A percentile compares a stretch with the other conserved stretches of the same genome.
phyloP scores from a whole-genome alignment of 768 basidiomycete species.

The Xerocomellus amylosporus region DNA sequence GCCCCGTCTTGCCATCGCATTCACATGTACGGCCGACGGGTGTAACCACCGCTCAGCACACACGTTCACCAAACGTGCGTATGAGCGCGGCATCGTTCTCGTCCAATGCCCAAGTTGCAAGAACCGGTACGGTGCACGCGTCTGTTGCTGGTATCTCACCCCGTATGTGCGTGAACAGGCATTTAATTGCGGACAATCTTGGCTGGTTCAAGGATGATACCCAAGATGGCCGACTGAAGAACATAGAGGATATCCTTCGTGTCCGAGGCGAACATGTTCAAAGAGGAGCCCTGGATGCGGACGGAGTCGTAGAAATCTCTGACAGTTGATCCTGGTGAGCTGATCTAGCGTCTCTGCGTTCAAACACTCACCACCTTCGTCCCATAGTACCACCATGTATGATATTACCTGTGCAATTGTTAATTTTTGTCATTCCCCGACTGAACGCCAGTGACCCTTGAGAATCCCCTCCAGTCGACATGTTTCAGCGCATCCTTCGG shows the following conservation, averaged over 20 bases:
- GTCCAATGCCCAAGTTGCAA: conserved; percentile 90
- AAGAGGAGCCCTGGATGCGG: conserved; percentile 44
- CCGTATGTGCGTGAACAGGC: conserved; percentile 38
- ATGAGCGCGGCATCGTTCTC: conserved; percentile 85
- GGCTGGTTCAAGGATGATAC: conserved; percentile 91
- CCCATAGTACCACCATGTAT: conserved; percentile 3
- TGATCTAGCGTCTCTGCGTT: neutral
- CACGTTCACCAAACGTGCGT: conserved; percentile 80
- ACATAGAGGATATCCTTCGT: conserved; percentile 78
- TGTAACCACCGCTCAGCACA: conserved; percentile 85
- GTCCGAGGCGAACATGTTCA: conserved; percentile 76
- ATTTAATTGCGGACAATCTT: conserved; percentile 86
- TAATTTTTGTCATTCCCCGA: neutral
- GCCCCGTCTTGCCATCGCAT: conserved; percentile 70
- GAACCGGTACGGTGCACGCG: conserved; percentile 58
- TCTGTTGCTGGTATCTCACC: neutral
- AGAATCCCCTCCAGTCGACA: neutral
- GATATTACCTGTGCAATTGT: conserved; percentile 4
- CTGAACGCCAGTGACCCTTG: neutral
- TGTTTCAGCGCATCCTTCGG: neutral
- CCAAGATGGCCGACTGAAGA: conserved; percentile 65
- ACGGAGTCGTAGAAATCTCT: conserved; percentile 56
- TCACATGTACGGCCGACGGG: conserved; percentile 77
- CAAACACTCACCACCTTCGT: neutral
- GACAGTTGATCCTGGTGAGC: conserved; percentile 24